Conservation (phyloP, 2,329 filamentous ascomycete species). For the Neonectria hederae region DNA sequence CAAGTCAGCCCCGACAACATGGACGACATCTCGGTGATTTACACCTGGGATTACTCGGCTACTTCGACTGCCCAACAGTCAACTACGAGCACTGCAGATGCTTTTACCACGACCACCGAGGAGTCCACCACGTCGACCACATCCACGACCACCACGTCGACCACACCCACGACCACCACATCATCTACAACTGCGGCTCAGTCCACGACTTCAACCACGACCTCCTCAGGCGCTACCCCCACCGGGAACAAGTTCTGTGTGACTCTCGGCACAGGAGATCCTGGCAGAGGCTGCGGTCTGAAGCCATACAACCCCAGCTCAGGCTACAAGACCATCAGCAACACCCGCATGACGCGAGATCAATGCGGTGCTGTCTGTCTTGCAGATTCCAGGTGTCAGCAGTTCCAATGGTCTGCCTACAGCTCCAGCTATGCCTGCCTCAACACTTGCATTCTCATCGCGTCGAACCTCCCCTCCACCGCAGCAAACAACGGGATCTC, state of each 20-base stretch:
- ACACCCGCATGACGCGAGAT: slow-evolving; percentile 27
- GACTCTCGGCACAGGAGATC: slow-evolving; percentile 19
- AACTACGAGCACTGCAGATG: slow-evolving; percentile 11
- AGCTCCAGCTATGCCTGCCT: slow-evolving; percentile 19
- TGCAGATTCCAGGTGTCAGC: slow-evolving; percentile 26
- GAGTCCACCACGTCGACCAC: not conserved
- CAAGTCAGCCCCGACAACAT: slow-evolving; percentile 29
- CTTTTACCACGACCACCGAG: not conserved
- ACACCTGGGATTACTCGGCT: slow-evolving; percentile 17
- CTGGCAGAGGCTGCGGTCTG: slow-evolving; percentile 30
- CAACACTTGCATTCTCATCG: slow-evolving; percentile 30
- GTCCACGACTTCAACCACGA: not conserved
- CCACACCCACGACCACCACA: not conserved
- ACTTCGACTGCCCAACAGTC: slow-evolving; percentile 16
- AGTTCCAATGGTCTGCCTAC: slow-evolving; percentile 32
- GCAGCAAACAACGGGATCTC: slow-evolving; percentile 18
- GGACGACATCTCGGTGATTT: slow-evolving; percentile 32
- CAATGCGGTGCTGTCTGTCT: slow-evolving; percentile 35
- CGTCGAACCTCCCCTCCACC: slow-evolving; percentile 8
- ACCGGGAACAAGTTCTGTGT: slow-evolving; percentile 29
- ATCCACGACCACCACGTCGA: not conserved
- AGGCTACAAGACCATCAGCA: slow-evolving; percentile 29
- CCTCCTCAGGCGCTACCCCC: not conserved
- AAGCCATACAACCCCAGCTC: slow-evolving; percentile 30
- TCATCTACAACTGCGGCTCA: not conserved